Conservation (phyloP, 176 grass and related monocot species). For the Saccharum spontaneum region DNA sequence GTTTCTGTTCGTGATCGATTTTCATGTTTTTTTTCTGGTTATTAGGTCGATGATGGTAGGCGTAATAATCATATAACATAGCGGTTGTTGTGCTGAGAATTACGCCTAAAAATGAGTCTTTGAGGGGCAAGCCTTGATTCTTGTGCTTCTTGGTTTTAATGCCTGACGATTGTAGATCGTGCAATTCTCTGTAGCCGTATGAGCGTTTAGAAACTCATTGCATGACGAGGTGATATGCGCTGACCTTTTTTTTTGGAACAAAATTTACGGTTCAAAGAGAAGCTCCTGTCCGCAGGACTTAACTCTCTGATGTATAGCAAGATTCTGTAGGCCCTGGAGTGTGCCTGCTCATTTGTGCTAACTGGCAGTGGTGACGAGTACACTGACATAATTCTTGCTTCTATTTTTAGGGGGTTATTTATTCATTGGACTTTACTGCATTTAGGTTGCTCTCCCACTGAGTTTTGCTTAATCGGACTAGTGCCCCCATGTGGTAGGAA, state of each 20-base stretch:
- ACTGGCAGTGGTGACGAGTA: slow-evolving; percentile 11
- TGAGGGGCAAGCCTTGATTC: background rate
- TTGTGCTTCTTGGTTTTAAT: slow-evolving; percentile 16
- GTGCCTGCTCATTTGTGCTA: slow-evolving; percentile 26
- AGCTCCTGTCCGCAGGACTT: background rate
- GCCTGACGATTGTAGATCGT: background rate
- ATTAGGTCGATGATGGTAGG: background rate
- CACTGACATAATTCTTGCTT: slow-evolving; percentile 21
- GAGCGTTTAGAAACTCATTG: background rate
- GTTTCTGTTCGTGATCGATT: slow-evolving; percentile 23
- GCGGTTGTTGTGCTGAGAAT: background rate
- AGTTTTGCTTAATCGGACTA: slow-evolving; percentile 23
- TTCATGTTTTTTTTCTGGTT: background rate
- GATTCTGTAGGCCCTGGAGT: slow-evolving; percentile 43
- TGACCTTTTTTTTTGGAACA: background rate
- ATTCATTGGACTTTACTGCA: background rate
- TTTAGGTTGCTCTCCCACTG: background rate
- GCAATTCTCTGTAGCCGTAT: background rate
- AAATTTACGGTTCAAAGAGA: background rate
- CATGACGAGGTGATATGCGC: background rate
- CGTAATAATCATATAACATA: slow-evolving; percentile 9
- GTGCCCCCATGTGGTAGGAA: slow-evolving; percentile 23
- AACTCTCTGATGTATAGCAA: background rate
- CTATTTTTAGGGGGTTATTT: slow-evolving; percentile 41
- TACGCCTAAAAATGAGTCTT: background rate